Conservation (phyloP, 148 eudicot species). For the Tetragonia tetragonoides region DNA sequence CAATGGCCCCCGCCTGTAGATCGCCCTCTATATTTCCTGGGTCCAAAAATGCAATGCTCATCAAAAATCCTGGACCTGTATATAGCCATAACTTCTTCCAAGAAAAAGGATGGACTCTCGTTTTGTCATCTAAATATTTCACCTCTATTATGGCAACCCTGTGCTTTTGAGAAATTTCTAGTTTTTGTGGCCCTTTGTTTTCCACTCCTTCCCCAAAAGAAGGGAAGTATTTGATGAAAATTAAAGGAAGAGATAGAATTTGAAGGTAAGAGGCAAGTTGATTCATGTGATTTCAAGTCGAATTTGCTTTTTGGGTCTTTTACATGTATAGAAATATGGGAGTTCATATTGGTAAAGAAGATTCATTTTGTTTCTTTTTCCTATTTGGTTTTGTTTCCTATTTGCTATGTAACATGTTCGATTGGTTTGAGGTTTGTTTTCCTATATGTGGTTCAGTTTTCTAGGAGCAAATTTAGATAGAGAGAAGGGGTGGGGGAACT, state of each 20-base stretch:
- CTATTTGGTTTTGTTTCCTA: constrained; percentile 8
- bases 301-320: neutral
- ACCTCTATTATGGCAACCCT: constrained; percentile 2
- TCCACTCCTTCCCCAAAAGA: neutral
- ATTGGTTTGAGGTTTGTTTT: constrained; percentile 4
- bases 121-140: constrained; percentile 8
- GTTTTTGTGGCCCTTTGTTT: neutral
- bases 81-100: constrained; percentile 35
- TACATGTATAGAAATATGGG: constrained; percentile 6
- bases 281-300: neutral
- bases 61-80: constrained; percentile 34
- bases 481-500: neutral
- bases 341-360: constrained; percentile 17
- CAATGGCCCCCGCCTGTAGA: constrained; percentile 18
- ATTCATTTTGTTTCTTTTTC: neutral
- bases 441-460: constrained; percentile 18
- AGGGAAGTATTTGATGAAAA: neutral
- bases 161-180: neutral
- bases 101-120: constrained; percentile 24
- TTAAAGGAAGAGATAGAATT: neutral
- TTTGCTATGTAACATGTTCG: constrained; percentile 5
- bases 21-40: constrained; percentile 32
- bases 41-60: constrained; percentile 40
- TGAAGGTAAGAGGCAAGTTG: constrained; percentile 24
- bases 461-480: constrained; percentile 16